Conservation (phyloP, 495 filamentous ascomycete genomes). For the Wilcoxina mikolae region DNA sequence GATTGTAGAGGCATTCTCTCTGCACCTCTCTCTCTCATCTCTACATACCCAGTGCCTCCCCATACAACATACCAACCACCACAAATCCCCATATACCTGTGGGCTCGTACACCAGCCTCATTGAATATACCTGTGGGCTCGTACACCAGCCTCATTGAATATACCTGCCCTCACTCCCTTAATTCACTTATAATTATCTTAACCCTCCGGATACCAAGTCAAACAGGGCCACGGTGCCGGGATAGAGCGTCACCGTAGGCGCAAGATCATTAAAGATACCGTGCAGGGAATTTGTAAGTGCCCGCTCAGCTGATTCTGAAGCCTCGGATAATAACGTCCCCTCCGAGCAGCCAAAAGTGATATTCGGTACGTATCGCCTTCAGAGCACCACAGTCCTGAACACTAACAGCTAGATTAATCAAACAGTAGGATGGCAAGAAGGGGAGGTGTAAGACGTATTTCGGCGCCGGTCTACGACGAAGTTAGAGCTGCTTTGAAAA, state of each 20-base stretch:
- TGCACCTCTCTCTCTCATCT: too few species aligned
- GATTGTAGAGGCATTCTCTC: too few species aligned
- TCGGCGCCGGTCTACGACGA: constrained; percentile 57
- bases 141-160: too few species aligned
- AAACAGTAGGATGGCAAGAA: constrained; percentile 48
- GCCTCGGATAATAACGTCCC: neutral
- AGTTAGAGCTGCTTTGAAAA: constrained; percentile 39
- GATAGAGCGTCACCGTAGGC: too few species aligned
- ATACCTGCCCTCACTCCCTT: too few species aligned
- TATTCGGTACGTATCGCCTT: neutral
- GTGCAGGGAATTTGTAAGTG: neutral
- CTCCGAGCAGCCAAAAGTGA: neutral
- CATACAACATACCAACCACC: too few species aligned
- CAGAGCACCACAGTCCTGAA: neutral
- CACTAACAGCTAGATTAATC: neutral
- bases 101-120: too few species aligned
- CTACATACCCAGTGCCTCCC: too few species aligned
- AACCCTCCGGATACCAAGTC: too few species aligned
- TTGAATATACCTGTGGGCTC: too few species aligned
- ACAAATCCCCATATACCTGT: too few species aligned
- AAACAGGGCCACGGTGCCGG: neutral
- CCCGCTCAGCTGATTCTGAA: neutral
- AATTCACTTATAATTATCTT: too few species aligned
- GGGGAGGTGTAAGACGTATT: constrained; percentile 66
- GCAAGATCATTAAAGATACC: neutral